Evolutionary conservation across 2,329 filamentous ascomycete genomes (phyloP).

Genomic region (Cadophora gregata): DNA sequence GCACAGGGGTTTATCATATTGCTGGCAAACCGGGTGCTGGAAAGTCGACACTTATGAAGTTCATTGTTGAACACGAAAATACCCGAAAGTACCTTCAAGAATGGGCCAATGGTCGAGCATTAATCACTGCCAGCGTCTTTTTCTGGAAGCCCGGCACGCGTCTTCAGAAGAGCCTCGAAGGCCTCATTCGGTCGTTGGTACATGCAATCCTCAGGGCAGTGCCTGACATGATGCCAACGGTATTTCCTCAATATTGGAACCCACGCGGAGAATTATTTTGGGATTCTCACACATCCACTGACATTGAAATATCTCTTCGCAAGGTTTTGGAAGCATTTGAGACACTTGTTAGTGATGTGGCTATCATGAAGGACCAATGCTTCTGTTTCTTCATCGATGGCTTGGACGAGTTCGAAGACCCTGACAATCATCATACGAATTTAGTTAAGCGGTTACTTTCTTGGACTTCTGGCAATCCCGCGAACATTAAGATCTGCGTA

Average conservation of each 20-base stretch:
- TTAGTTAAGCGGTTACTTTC: constrained; percentile 29
- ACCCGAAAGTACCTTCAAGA: constrained; percentile 25
- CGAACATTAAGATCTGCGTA: constrained; percentile 29
- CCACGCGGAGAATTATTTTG: background rate
- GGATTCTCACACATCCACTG: background rate
- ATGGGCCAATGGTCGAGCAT: constrained; percentile 39
- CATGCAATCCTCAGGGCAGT: constrained; percentile 21
- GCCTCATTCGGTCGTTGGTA: constrained; percentile 22
- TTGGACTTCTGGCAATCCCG: constrained; percentile 8
- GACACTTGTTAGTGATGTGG: background rate
- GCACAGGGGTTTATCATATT: constrained; percentile 25
- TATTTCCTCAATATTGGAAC: constrained; percentile 17
- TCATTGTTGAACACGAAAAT: constrained; percentile 17
- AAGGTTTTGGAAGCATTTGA: background rate
- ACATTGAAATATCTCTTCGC: background rate
- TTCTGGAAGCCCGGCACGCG: constrained; percentile 52
- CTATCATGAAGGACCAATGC: constrained; percentile 12
- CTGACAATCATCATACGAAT: constrained; percentile 34
- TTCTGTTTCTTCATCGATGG: constrained; percentile 47
- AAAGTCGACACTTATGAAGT: constrained; percentile 35
- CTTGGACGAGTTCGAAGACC: constrained; percentile 43
- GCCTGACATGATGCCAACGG: constrained; percentile 17
- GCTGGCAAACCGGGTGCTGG: constrained; percentile 33
- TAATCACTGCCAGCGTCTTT: constrained; percentile 49
- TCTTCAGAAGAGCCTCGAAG: constrained; percentile 26